Percentiles rank a stretch among this genome's conserved stretches.
Conservation (phyloP, 2,329 filamentous ascomycete genomes). For the Pseudophaeomoniella oleicola region DNA sequence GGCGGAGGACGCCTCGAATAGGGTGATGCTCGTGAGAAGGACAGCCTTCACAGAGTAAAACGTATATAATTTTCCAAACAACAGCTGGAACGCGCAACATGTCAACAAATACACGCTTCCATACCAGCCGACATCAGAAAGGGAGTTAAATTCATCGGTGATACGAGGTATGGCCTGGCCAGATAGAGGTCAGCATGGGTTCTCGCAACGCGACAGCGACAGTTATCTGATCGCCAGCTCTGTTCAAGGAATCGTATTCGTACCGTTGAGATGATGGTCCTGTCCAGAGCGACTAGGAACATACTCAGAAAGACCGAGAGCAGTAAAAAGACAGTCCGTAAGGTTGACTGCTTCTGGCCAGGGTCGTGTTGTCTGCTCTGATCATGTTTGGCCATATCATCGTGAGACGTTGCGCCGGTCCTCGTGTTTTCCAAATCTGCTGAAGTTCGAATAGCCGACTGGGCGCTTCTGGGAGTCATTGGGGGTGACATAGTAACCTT, state of each 20-base stretch:
- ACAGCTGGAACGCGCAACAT: conserved; percentile 12
- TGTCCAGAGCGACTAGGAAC: conserved; percentile 13
- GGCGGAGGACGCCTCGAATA: conserved; percentile 31
- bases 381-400: no score
- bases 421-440: no score
- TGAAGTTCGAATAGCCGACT: no score
- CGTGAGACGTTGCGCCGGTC: no score
- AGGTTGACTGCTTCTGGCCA: no score
- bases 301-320: conserved; percentile 9
- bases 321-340: no score
- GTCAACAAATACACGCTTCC: conserved; percentile 10
- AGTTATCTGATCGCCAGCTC: no score
- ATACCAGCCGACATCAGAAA: conserved; percentile 2
- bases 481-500: no score
- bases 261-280: conserved; percentile 19
- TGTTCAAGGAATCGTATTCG: no score
- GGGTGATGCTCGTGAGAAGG: conserved; percentile 21
- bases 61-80: conserved; percentile 24
- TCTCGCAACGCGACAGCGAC: not conserved
- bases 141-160: not conserved
- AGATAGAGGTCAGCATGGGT: not conserved
- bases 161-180: not conserved
- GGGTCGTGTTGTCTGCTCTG: no score
- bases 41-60: conserved; percentile 30
- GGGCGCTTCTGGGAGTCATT: no score